These are phyloP conservation scores for Naematelia aurantialba DNA, from an alignment of 768 basidiomycete genomes.

Conservation along the genomic window DNA sequence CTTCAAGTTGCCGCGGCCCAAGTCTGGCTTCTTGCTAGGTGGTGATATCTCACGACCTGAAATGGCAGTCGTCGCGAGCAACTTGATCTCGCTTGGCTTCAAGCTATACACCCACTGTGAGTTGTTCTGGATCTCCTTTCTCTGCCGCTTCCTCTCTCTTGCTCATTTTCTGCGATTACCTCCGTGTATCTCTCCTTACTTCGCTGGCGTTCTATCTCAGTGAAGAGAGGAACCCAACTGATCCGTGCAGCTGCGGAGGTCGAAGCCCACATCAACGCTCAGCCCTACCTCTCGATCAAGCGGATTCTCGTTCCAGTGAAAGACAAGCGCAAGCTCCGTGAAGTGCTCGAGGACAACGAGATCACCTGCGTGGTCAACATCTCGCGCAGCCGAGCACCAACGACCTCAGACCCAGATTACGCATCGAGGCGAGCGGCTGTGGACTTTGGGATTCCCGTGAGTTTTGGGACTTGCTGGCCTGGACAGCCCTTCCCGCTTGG, in stretches of 20 bases:
- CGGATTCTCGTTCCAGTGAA: conserved; percentile 94
- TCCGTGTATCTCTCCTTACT: too few relatives aligned
- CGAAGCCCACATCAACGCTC: conserved; percentile 76
- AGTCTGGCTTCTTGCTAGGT: conserved; percentile 85
- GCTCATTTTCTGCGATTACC: neutral
- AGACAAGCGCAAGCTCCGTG: conserved; percentile 90
- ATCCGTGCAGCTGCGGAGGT: conserved; percentile 53
- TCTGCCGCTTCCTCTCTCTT: conserved; percentile 5
- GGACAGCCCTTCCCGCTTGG: too few relatives aligned
- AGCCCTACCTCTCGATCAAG: conserved; percentile 66
- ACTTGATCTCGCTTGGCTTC: conserved; percentile 81
- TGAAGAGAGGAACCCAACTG: conserved; percentile 2
- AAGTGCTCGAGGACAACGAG: conserved; percentile 80
- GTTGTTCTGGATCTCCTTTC: conserved; percentile 60
- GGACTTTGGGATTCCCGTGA: conserved; percentile 73
- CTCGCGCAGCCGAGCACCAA: conserved; percentile 69
- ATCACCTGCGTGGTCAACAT: conserved; percentile 94
- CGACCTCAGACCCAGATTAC: conserved; percentile 87
- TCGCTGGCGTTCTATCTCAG: too few relatives aligned
- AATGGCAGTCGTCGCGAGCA: conserved; percentile 75
- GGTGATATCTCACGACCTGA: conserved; percentile 85
- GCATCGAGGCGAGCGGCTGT: conserved; percentile 93
- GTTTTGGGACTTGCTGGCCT: too few relatives aligned
- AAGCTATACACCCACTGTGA: conserved; percentile 63
- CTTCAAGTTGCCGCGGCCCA: conserved; percentile 80